Evolutionary conservation across 139 green algal species (phyloP).

Genomic region (Volvox africanus): DNA sequence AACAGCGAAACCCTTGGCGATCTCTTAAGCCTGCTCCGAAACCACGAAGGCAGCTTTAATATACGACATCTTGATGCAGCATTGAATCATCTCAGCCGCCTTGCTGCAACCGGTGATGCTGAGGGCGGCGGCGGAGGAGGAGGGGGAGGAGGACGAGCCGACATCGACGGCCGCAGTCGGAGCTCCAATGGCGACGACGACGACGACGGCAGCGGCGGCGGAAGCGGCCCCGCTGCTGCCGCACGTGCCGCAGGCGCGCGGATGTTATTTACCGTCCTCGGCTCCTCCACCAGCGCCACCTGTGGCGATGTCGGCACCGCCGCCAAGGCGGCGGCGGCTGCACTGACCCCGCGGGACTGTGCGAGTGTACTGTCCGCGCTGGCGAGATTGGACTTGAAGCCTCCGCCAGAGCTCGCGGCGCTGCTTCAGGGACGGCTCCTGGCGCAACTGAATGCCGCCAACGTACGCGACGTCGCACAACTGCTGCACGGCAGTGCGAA

Average conservation of each 20-base stretch:
- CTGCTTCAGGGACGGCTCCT: background rate
- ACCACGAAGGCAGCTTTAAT: background rate
- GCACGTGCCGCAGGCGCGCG: background rate
- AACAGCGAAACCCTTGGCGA: background rate
- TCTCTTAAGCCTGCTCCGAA: background rate
- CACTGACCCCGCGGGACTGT: conserved; percentile 7
- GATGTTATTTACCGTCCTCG: background rate
- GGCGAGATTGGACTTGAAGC: background rate
- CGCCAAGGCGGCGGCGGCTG: too few relatives aligned
- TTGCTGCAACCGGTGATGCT: background rate
- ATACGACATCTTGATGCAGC: conserved; percentile 2
- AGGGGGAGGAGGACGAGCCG: background rate
- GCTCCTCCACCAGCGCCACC: background rate
- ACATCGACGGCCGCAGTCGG: too few relatives aligned
- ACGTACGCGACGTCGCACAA: background rate
- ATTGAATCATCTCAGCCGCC: background rate
- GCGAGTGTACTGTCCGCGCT: conserved; percentile 1
- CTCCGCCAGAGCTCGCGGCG: background rate
- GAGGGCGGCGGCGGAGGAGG: background rate
- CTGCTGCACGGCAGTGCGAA: conserved; percentile 3
- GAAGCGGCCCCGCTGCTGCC: background rate
- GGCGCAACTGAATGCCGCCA: background rate
- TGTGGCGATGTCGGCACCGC: too few relatives aligned
- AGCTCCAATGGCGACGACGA: too few relatives aligned
- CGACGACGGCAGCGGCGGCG: background rate